Evolutionary conservation across 2,329 filamentous ascomycete genomes (phyloP).

Genomic region (Periconia sp.): DNA sequence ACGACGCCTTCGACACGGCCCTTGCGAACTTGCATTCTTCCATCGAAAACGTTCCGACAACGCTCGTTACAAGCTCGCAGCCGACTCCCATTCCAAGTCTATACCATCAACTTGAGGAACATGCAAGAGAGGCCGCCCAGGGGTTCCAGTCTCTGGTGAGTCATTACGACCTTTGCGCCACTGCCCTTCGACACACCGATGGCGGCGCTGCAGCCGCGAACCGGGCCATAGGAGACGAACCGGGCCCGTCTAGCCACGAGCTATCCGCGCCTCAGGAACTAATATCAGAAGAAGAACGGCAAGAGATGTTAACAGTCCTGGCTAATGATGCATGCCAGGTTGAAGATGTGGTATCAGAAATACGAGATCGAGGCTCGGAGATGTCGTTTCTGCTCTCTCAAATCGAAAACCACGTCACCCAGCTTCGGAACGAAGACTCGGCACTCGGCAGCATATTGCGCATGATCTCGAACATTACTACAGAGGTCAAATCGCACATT

Average conservation of each 20-base stretch:
- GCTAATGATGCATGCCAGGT: conserved; percentile 70
- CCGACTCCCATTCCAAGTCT: conserved; percentile 52
- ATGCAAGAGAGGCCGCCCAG: conserved; percentile 83
- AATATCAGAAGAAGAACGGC: conserved; percentile 75
- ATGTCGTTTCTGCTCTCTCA: conserved; percentile 75
- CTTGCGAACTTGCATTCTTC: conserved; percentile 54
- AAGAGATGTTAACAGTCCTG: conserved; percentile 83
- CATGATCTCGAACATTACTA: conserved; percentile 71
- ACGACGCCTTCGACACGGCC: conserved; percentile 74
- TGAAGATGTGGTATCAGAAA: conserved; percentile 68
- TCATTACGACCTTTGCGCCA: conserved; percentile 93
- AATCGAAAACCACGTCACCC: conserved; percentile 68
- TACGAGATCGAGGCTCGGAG: conserved; percentile 74
- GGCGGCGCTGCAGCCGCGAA: conserved; percentile 56
- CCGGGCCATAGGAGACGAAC: conserved; percentile 46
- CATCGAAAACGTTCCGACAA: conserved; percentile 39
- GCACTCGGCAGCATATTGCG: conserved; percentile 68
- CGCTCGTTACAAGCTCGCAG: conserved; percentile 35
- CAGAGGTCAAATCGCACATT: conserved; percentile 69
- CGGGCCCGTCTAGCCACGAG: conserved; percentile 31
- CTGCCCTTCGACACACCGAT: conserved; percentile 88
- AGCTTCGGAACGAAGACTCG: conserved; percentile 61
- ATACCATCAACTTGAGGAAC: conserved; percentile 66
- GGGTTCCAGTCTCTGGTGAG: conserved; percentile 79
- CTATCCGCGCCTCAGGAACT: conserved; percentile 65